Evolutionary conservation across 148 eudicot genomes (phyloP), one percentile per base, ranked within the genome.

Genomic region (Rhododendron vialii): DNA sequence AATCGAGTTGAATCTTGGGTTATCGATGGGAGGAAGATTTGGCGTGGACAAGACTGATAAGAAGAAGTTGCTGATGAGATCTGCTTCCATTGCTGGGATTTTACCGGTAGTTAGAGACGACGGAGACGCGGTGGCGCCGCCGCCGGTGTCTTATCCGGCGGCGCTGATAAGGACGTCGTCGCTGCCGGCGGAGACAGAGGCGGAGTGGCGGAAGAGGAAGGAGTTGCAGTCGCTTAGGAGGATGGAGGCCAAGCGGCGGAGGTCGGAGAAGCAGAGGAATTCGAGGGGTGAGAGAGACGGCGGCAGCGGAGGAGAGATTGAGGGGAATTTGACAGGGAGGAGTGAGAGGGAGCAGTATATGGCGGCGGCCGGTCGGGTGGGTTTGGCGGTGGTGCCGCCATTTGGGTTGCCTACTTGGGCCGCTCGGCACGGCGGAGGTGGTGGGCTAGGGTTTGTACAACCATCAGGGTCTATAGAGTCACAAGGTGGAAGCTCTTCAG

Each of bases 171-270:
- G 99, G 89, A 94, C 99, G 1, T 80, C 98, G 0, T 96, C 99
- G 14, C 85, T 96, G 76, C 99, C 99, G 26, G 92, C 88, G 38
- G 96, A 87, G 92, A 92, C 95, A 7, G 99, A 94, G 92, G 95
- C 92, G 85, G 96, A 95, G 86, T 96, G 97, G 98, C 85, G 96
- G 92, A 93, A 92, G 91, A 93, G 98, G 91, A 96, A 95, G 88
- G 99, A 94, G 91, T 45, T 96, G 89, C 98, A 94, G 89, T 94
- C 91, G 45, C 86, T 93, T 91, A 91, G 99, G 80, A 86, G 99
- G 84, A 86, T 94, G 96, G 99, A 92, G 87, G 99, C 99, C 7
- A 96, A 95, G 87, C 87, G 97, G 74, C 90, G 98, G 83, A 87
- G 99, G 83, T 93, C 93, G 3, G 98, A 96, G 88, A 96, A 95